Evolutionary conservation across 495 filamentous ascomycete genomes (phyloP), one percentile per base, ranked within the genome.

Genomic region (Tuber microsphaerosporum): DNA sequence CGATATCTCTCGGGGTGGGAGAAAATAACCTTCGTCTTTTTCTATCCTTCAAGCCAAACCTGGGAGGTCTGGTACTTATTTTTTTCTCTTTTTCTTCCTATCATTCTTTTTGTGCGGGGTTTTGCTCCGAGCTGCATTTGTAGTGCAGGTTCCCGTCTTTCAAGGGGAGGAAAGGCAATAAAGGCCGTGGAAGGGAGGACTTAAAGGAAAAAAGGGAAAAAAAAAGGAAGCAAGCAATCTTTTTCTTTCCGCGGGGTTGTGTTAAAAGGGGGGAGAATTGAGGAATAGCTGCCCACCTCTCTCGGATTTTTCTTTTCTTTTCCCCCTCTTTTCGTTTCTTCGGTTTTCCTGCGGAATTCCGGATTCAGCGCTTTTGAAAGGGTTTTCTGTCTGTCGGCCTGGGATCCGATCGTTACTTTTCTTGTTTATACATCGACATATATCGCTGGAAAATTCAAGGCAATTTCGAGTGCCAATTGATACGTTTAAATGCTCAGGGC

Each of bases 401-500:
- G 26, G 56, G 56, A 65, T 34, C 56, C 26, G 56, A 65, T 56
- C 61, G 51, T 75, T 19, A 20, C 42, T 71, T 71, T 74, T 46
- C 45, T 71, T 17, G 74, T 71, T 68, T 19, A 74, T 45, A 65
- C n/a, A 70, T 39, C 42, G 34, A 68, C 31, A 71, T n/a, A 43
- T 48, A 75, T 69, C 37, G 19, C 26, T 39, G 34, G 69, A 20
- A 72, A 70, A 70, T 74, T 68, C 74, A 42, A 70, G 46, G 42
- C 51, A 48, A 22, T 51, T 78, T 70, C 14, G 61, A 70, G 56
- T 78, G 56, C 34, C 76, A 41, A 19, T 69, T 39, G 43, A 56
- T 56, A 48, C 19, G 46, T 31, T 68, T 46, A 42, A 42, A 37
- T 73, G 34, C 70, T 6, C 51, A 7, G 68, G 39, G 5, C 56